A percentile compares a stretch with the other conserved stretches of the same genome.
These are phyloP conservation scores for Trypanosoma grayi DNA, from an alignment of 208 protist species.

Conservation along the genomic window DNA sequence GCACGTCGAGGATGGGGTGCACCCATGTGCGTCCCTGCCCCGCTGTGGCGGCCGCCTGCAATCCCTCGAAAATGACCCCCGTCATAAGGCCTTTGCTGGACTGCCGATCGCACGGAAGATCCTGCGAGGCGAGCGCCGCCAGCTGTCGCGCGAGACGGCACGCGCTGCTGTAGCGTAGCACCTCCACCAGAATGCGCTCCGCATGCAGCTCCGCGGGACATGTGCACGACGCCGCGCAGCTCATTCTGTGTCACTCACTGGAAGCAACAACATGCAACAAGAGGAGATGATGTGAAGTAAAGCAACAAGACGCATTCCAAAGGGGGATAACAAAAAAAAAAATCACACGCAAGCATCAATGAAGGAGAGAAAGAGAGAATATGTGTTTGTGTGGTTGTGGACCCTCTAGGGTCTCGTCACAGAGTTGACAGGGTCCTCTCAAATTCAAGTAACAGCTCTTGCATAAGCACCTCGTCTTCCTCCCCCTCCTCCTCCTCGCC, in stretches of 20 bases:
- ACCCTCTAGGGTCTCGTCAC: not conserved
- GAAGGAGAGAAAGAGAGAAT: not conserved
- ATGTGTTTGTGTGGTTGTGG: too few relatives aligned
- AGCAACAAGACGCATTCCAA: too few relatives aligned
- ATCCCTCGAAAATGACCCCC: conserved; percentile 36
- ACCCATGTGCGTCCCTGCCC: conserved; percentile 9
- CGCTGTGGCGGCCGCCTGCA: conserved; percentile 16
- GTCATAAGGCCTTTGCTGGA: conserved; percentile 32
- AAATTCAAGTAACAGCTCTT: conserved; percentile 27
- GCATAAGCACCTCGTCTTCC: not conserved
- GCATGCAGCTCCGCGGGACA: not conserved
- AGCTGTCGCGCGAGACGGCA: conserved; percentile 1
- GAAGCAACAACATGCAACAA: too few relatives aligned
- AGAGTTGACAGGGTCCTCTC: conserved; percentile 2
- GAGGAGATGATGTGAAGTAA: too few relatives aligned
- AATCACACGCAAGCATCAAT: not conserved
- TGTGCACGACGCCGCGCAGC: not conserved
- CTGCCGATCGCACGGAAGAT: not conserved
- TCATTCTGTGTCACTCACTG: too few relatives aligned
- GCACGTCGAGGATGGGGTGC: conserved; percentile 41
- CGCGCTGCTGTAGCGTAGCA: conserved; percentile 11
- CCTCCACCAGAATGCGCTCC: conserved; percentile 4
- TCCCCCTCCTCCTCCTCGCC: not conserved
- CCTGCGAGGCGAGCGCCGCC: not conserved
- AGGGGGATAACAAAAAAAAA: conserved; percentile 1